Base-by-base conservation (phyloP, 2,329 filamentous ascomycete species). In the Phialophora verrucosa region DNA sequence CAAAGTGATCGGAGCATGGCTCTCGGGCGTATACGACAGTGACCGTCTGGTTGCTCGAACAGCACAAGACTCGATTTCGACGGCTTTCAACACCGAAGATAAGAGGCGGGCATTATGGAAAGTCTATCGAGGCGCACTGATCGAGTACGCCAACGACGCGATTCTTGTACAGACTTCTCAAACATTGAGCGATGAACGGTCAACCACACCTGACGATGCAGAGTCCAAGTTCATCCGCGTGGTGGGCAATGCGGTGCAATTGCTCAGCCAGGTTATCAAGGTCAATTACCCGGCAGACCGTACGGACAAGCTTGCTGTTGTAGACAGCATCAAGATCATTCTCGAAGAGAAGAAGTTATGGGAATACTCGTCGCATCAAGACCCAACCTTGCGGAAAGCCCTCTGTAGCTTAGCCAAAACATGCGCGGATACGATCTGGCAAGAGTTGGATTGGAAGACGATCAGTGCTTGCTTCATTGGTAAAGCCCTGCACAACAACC, bases 151-250 rank as follows among this genome's bases (percentile, higher is more conserved):
- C 64, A 87, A 86, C 63, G 88, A 92, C 74, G 92, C 92, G 4
- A 86, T 95, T 50, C 79, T 87, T 55, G 87, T 89, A 62, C 95
- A 99, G 78, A 94, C 90, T 0, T 78, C 89, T 2, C 85, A 90
- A 42, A 96, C 92, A 0, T 82, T 99, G 42, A 98, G 93, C 75
- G 95, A 99, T 75, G 91, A 96, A 78, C 86, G 94, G 27, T 92
- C 88, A 0, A 91, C 93, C 3, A 95, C 88, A 66, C 80, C 86
- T 8, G 94, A 98, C 71, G 95, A 99, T 76, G 89, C 92, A 3
- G 87, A 93, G 71, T 87, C 90, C 20, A 97, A 97, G 73, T 95
- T 96, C 79, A 87, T 88, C 67, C 86, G 95, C 55, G 93, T 97
- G 3, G 83, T 87, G n/a, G 84, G 85, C 1, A 86, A 86, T 7